Percentiles rank a stretch among this genome's conserved stretches.
These are phyloP conservation scores for Avena sativa DNA, from an alignment of 176 grass and related monocot species.

Conservation along the genomic window DNA sequence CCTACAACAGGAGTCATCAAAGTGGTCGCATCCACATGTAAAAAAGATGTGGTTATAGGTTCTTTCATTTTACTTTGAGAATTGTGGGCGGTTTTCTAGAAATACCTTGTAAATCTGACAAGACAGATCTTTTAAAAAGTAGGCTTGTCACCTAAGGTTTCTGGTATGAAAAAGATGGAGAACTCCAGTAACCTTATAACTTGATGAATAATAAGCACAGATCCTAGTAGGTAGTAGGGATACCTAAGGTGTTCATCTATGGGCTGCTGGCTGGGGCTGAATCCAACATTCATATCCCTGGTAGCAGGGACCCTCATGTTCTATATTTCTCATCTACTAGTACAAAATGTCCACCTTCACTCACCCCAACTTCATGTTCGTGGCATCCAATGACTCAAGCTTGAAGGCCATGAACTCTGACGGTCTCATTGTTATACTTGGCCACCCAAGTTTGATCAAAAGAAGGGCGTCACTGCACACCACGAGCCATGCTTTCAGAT, in stretches of 20 bases:
- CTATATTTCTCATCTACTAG: no score
- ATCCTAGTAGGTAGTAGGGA: neutral
- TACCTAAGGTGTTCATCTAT: no score
- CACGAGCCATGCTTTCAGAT: no score
- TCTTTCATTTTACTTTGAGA: constrained; percentile 17
- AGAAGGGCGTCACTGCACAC: no score
- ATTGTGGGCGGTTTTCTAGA: neutral
- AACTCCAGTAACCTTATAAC: neutral
- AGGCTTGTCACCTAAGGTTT: neutral
- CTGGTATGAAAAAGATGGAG: neutral
- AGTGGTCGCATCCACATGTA: constrained; percentile 20
- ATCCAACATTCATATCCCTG: no score
- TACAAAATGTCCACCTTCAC: neutral
- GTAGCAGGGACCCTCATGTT: no score
- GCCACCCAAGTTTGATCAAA: no score
- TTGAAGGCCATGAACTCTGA: neutral
- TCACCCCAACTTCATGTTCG: neutral
- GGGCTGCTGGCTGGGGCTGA: no score
- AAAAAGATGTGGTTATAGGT: neutral
- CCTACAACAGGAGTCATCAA: neutral
- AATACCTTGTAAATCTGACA: neutral
- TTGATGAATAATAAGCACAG: neutral
- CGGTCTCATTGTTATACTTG: no score
- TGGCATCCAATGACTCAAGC: neutral
- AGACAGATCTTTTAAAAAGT: neutral